A percentile compares a stretch with the other conserved stretches of the same genome.
phyloP scores from a whole-genome alignment of 2,329 filamentous ascomycete species.

The Fusarium udum region DNA sequence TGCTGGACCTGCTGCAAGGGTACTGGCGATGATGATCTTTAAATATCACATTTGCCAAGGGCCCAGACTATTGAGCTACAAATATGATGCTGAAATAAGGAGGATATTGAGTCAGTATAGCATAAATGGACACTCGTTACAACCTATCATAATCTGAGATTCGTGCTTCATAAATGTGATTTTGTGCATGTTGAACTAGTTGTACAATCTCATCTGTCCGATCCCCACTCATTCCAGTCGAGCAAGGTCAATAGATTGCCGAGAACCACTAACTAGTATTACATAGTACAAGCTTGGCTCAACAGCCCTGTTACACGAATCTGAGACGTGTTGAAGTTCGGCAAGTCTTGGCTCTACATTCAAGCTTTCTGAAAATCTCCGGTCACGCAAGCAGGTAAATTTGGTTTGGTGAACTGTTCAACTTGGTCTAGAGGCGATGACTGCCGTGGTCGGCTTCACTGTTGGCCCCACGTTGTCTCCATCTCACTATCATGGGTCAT shows the following conservation, averaged over 20 bases:
- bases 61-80: accelerated
- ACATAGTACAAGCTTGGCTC: background rate
- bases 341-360: background rate
- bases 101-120: background rate
- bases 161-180: accelerated
- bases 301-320: accelerated
- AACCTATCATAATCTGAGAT: accelerated
- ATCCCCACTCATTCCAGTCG: accelerated
- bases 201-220: accelerated
- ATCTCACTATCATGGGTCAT: background rate
- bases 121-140: background rate
- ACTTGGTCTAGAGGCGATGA: background rate
- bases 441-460: background rate
- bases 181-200: background rate
- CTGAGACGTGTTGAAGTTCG: background rate
- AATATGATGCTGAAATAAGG: accelerated
- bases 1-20: conserved; percentile 32
- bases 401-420: too few species aligned
- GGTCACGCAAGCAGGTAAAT: background rate
- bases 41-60: too few species aligned
- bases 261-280: background rate
- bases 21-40: background rate
- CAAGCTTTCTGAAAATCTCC: background rate
- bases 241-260: background rate
- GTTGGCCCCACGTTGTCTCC: background rate